phyloP scores from a whole-genome alignment of 495 filamentous ascomycete species.

The Cudoniella acicularis region DNA sequence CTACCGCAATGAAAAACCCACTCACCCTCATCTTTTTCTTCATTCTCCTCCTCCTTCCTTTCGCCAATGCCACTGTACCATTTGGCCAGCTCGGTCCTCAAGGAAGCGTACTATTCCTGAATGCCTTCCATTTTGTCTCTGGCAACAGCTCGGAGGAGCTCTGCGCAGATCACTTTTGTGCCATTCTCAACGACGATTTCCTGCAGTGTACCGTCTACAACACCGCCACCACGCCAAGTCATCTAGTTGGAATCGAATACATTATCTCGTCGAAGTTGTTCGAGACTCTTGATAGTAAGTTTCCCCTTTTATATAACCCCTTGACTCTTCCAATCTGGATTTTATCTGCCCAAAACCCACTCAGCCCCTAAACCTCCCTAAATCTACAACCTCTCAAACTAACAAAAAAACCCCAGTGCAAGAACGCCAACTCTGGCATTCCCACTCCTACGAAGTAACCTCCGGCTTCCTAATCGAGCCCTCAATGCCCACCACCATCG shows the following conservation, averaged over 20 bases:
- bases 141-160: constrained; percentile 28
- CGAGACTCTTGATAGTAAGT: constrained; percentile 43
- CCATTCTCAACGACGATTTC: constrained; percentile 25
- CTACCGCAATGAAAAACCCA: no score
- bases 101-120: constrained; percentile 29
- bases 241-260: constrained; percentile 83
- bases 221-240: constrained; percentile 54
- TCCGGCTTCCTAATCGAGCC: constrained; percentile 32
- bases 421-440: constrained; percentile 29
- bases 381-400: no score
- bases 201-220: constrained; percentile 84
- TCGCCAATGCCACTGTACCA: constrained; percentile 18
- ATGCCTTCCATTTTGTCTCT: constrained; percentile 34
- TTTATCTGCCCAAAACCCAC: no score
- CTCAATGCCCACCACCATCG: constrained; percentile 23
- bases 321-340: no score
- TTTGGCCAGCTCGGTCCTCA: constrained; percentile 29
- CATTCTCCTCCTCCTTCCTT: background rate
- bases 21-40: no score
- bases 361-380: background rate
- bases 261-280: constrained; percentile 76
- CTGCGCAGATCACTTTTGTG: constrained; percentile 31
- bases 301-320: background rate
- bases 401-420: no score
- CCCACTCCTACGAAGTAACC: constrained; percentile 31